Evolutionary conservation across 805 yeast genomes (phyloP), one percentile per base, ranked within the genome.

Genomic region (Pichia kluyveri): DNA sequence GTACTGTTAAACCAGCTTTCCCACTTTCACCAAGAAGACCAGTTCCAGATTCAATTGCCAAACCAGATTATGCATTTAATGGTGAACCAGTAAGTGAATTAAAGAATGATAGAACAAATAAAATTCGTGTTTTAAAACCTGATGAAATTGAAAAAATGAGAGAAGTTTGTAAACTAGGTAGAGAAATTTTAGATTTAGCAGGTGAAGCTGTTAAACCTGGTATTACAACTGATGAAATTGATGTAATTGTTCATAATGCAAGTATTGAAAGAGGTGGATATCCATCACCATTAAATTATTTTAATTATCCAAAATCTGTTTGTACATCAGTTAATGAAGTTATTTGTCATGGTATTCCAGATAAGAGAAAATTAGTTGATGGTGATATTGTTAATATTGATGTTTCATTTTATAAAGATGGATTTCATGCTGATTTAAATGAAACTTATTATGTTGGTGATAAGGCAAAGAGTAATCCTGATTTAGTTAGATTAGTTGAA

Each of bases 301-400:
- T 83, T 70, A 86, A 88, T 67, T 93, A 80, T 70, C 97, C 98
- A 40, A 90, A 89, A 63, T 80, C 93, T 23, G 77, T 87, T 40
- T 93, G 99, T 68, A 88, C 96, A 1, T 88, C 96, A 2, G 83
- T 93, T 41, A 93, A 93, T 67, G 99, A 93, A 71, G 82, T 89
- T 49, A 86, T 93, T 51, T 93, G 99, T 65, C 99, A 93, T 66
- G 99, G 99, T 54, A 86, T 93, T 50, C 99, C 99, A 28, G 99
- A 93, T 67, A 76, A 86, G 69, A 77, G 90, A 47, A 82, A 81
- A 34, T 74, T 93, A 54, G 69, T 86, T 64, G 98, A 91, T 56
- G 99, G 99, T 51, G 99, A 93, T 63, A 91, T 93, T 56, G 77
- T 93, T 51, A 93, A 93, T 62, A 70, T 93, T 54, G 99, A 93